phyloP scores from a whole-genome alignment of 176 grass and related monocot species.

The Musa troglodytarum region DNA sequence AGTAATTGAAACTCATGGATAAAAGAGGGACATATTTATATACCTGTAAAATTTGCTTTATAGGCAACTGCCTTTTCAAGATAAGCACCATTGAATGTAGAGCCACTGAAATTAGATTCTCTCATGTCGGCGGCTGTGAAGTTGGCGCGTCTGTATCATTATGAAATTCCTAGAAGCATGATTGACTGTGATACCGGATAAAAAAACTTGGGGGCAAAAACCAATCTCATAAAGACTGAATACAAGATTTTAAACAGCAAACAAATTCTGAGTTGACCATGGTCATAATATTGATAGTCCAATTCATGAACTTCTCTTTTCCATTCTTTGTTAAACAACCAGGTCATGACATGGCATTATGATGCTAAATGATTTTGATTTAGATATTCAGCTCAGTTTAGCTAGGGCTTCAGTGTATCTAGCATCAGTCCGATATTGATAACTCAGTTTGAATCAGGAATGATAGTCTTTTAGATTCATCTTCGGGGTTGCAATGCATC shows the following conservation, averaged over 20 bases:
- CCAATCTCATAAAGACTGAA: not conserved
- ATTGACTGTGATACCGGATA: not conserved
- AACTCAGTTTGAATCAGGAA: too few relatives aligned
- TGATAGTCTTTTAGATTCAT: too few relatives aligned
- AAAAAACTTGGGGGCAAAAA: not conserved
- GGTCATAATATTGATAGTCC: not conserved
- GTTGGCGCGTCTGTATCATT: slow-evolving; percentile 59
- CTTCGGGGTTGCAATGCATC: too few relatives aligned
- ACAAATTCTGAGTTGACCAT: not conserved
- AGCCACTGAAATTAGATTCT: slow-evolving; percentile 89
- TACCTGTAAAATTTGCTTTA: slow-evolving; percentile 83
- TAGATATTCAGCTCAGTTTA: too few relatives aligned
- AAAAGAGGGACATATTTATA: not conserved
- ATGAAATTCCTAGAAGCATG: slow-evolving; percentile 14
- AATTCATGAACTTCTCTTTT: too few relatives aligned
- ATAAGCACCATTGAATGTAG: slow-evolving; percentile 97
- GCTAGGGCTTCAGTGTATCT: too few relatives aligned
- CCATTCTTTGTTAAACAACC: too few relatives aligned
- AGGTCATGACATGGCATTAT: too few relatives aligned
- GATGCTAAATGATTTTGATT: too few relatives aligned
- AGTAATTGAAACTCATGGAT: slow-evolving; percentile 3
- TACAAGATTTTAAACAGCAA: not conserved
- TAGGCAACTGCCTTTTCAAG: slow-evolving; percentile 98
- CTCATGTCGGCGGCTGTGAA: slow-evolving; percentile 91
- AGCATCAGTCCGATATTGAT: too few relatives aligned